Base-by-base conservation (phyloP, 805 yeast genomes). In the Candida insectalens region DNA sequence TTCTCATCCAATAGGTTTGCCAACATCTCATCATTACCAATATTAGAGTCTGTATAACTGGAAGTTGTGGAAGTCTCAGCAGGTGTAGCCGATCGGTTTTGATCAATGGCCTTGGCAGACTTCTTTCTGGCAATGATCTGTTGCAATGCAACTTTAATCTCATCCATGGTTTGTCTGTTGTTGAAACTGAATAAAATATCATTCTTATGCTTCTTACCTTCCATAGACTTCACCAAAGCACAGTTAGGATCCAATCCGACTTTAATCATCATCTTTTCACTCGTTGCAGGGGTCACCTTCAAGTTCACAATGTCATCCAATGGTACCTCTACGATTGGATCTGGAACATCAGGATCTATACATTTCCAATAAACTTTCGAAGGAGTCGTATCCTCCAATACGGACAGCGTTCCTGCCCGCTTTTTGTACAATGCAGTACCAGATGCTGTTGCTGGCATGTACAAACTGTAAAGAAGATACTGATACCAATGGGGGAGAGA, bases 111-210 rank as follows among this genome's bases (percentile, higher is more conserved):
- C 14, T 68, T 59, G 40, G 66, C 65, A 5, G 81, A 69, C 45
- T 72, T 73, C 49, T 69, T 74, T 41, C 89, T 60, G 0, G 85
- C 77, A 10, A 79, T 74, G 23, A 76, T 74, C 33, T 77, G 76
- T 44, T 80, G 85, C 9, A 82, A 56, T 0, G 80, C 65, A 23
- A 69, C 72, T 48, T 80, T 83, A 38, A 78, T 74, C 40, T 68
- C 71, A 41, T 81, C 84, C 84, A 87, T 81, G 6, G 82, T 79
- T 14, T 74, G 72, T 32, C 92, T 62, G 47, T 74, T 79, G 36
- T 73, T 75, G 56, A 85, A 83, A 1, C 80, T 65, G 40, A 87
- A 74, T 27, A 70, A 55, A 18, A 61, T 59, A 28, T 54, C 49
- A 21, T 42, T 36, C 6, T 44, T 33, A 35, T 44, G 18, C 32